A percentile compares a stretch with the other conserved stretches of the same genome.
phyloP scores from a whole-genome alignment of 805 yeast genomes.

The Lipomyces orientalis region DNA sequence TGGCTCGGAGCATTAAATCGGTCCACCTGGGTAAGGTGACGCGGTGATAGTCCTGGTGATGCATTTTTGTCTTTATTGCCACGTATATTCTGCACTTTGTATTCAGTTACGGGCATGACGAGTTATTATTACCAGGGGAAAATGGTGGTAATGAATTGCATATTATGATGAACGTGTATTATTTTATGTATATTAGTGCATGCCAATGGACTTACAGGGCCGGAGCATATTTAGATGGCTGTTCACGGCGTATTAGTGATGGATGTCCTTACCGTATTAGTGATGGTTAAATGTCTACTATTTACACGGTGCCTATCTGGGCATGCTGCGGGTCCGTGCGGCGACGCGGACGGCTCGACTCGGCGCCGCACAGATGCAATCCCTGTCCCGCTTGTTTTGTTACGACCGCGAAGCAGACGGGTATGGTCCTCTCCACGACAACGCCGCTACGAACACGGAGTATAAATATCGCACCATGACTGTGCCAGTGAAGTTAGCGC shows the following conservation, averaged over 20 bases:
- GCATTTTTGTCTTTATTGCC: not conserved
- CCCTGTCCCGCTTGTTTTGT: not conserved
- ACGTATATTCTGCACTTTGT: too few species aligned
- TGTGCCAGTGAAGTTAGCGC: not conserved
- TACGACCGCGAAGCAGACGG: too few species aligned
- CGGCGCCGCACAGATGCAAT: not conserved
- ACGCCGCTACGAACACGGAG: too few species aligned
- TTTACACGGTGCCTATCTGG: not conserved
- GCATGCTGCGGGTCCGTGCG: not conserved
- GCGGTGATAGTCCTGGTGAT: not conserved
- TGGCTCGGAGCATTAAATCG: not conserved
- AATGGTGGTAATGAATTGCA: not conserved
- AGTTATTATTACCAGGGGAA: not conserved
- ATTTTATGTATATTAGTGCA: not conserved
- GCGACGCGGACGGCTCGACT: not conserved
- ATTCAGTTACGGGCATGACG: too few species aligned
- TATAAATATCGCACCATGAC: not conserved
- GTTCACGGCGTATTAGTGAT: too few species aligned
- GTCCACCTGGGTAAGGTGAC: not conserved
- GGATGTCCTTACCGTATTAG: too few species aligned
- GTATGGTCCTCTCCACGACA: too few species aligned
- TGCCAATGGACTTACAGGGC: not conserved
- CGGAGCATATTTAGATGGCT: not conserved
- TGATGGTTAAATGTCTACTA: not conserved
- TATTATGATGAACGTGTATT: not conserved